Conservation (phyloP, 2,329 filamentous ascomycete species). For the Davidsoniella neocaledoniae region DNA sequence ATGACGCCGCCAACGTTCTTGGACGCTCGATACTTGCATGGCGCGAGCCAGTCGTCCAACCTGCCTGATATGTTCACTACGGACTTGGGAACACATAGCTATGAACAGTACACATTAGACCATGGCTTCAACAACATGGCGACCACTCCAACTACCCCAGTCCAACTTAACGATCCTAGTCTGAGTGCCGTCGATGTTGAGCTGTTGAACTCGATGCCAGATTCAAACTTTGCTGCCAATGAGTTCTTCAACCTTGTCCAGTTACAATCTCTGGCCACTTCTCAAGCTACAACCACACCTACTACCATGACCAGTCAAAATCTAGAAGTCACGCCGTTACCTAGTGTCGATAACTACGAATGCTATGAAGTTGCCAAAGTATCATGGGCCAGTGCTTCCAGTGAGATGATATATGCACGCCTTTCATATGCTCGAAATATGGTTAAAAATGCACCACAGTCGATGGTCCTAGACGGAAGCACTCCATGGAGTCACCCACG, state of each 20-base stretch:
- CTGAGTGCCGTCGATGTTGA: too few species aligned
- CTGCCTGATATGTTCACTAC: too few species aligned
- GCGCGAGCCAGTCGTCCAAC: not conserved
- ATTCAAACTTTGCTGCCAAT: too few species aligned
- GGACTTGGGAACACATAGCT: too few species aligned
- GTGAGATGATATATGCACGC: slow-evolving; percentile 19
- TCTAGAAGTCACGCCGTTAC: too few species aligned
- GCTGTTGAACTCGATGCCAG: too few species aligned
- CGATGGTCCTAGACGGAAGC: slow-evolving; percentile 30
- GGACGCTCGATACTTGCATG: not conserved
- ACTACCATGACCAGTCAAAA: too few species aligned
- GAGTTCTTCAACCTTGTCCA: too few species aligned
- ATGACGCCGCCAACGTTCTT: not conserved
- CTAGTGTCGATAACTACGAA: too few species aligned
- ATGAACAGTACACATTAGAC: too few species aligned
- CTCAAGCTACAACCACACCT: too few species aligned
- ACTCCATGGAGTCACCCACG: slow-evolving; percentile 36
- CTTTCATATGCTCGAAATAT: slow-evolving; percentile 31
- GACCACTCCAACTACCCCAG: not conserved
- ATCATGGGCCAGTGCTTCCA: slow-evolving; percentile 1
- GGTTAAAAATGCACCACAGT: slow-evolving; percentile 30
- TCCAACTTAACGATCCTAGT: not conserved
- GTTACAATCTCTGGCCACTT: not conserved
- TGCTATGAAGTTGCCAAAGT: too few species aligned
- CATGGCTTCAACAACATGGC: not conserved